Evolutionary conservation across 2,329 filamentous ascomycete species (phyloP).

Genomic region (Sodiomyces alkalinus): DNA sequence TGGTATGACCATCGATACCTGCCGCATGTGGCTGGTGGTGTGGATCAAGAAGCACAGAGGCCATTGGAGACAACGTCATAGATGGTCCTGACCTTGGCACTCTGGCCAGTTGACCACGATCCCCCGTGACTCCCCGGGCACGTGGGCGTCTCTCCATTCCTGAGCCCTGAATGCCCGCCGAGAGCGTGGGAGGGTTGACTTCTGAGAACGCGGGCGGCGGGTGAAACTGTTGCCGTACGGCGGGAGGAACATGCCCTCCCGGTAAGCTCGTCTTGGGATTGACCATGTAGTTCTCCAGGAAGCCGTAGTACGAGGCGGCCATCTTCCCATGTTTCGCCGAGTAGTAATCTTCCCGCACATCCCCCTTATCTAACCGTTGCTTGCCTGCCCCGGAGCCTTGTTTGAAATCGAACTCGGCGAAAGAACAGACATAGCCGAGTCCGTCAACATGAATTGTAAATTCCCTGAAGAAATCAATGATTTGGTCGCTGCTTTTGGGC

Average conservation of each 20-base stretch:
- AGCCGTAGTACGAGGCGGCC: slow-evolving; percentile 92
- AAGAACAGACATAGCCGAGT: slow-evolving; percentile 89
- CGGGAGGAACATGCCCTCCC: slow-evolving; percentile 37
- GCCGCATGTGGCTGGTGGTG: slow-evolving; percentile 53
- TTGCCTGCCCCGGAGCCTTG: slow-evolving; percentile 45
- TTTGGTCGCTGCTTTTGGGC: slow-evolving; percentile 75
- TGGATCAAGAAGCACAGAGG: slow-evolving; percentile 58
- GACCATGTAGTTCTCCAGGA: slow-evolving; percentile 78
- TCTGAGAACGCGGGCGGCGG: slow-evolving; percentile 63
- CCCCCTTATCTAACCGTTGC: slow-evolving; percentile 24
- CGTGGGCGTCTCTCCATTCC: slow-evolving; percentile 30
- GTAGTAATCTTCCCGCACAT: slow-evolving; percentile 83
- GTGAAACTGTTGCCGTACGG: slow-evolving; percentile 46
- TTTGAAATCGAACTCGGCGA: slow-evolving; percentile 94
- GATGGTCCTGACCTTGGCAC: slow-evolving; percentile 28
- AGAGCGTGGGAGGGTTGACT: slow-evolving; percentile 46
- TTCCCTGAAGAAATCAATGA: slow-evolving; percentile 95
- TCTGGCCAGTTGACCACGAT: slow-evolving; percentile 17
- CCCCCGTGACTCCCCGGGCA: slow-evolving; percentile 21
- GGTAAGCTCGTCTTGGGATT: slow-evolving; percentile 55
- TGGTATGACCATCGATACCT: slow-evolving; percentile 26
- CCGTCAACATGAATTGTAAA: slow-evolving; percentile 96
- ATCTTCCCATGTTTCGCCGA: slow-evolving; percentile 94
- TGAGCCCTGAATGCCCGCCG: slow-evolving; percentile 38
- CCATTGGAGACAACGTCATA: slow-evolving; percentile 48